phyloP scores from a whole-genome alignment of 2,329 filamentous ascomycete species.

The Verticillium isaacii region DNA sequence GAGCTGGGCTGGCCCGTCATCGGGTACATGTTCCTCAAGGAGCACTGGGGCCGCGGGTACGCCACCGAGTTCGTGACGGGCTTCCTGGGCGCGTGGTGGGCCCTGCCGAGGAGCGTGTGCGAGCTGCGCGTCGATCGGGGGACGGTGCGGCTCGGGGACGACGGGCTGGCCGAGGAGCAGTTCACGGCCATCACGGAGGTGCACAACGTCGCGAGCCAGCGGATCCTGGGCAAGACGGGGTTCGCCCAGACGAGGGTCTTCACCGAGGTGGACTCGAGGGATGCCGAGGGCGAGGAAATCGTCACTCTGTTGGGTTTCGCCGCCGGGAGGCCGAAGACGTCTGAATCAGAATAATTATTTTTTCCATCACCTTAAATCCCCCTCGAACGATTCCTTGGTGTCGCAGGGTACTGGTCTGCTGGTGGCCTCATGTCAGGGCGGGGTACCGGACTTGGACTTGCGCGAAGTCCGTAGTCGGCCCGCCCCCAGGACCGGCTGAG shows the following conservation, averaged over 20 bases:
- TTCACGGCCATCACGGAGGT: slow-evolving; percentile 42
- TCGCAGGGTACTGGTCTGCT: not conserved
- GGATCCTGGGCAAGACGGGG: slow-evolving; percentile 52
- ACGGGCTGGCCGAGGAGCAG: slow-evolving; percentile 28
- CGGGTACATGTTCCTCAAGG: slow-evolving; percentile 51
- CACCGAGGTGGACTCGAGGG: slow-evolving; percentile 18
- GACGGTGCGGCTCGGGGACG: slow-evolving; percentile 23
- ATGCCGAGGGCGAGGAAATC: not conserved
- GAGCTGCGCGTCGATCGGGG: slow-evolving; percentile 36
- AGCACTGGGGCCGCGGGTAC: slow-evolving; percentile 51
- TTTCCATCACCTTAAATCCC: not conserved
- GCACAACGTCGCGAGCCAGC: slow-evolving; percentile 47
- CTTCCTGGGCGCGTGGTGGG: slow-evolving; percentile 41
- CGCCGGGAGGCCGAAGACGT: not conserved
- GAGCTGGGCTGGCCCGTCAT: slow-evolving; percentile 51
- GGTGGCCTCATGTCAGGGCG: not conserved
- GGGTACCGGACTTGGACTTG: not conserved
- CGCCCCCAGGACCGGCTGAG: not conserved
- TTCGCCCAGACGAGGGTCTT: slow-evolving; percentile 43
- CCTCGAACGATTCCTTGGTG: no score
- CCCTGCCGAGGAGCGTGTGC: slow-evolving; percentile 39
- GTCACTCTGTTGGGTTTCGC: not conserved
- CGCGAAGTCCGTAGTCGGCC: not conserved
- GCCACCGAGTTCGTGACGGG: slow-evolving; percentile 51
- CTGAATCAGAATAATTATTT: no score